Conservation (phyloP, 345 rosid species). For the Linum lewisii region DNA sequence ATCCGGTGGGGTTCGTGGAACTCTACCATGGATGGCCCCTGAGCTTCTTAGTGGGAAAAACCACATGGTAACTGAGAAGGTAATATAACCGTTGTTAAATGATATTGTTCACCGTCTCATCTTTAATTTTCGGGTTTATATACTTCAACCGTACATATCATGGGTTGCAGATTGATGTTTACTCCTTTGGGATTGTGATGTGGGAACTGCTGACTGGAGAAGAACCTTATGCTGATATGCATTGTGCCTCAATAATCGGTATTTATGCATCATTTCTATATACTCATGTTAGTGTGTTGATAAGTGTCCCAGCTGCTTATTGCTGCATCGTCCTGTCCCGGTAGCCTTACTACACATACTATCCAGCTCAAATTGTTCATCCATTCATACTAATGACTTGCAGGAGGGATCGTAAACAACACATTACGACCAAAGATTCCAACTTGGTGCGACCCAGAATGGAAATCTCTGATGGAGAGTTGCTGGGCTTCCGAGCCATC, state of each 20-base stretch:
- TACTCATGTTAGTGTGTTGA: too few species aligned
- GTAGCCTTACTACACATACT: too few species aligned
- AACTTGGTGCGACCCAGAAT: constrained; percentile 96
- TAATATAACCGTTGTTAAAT: constrained; percentile 13
- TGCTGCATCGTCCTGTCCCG: too few species aligned
- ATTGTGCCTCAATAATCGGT: constrained; percentile 96
- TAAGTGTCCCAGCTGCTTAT: too few species aligned
- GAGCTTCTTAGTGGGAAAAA: constrained; percentile 97
- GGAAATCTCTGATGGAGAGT: constrained; percentile 88
- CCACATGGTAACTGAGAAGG: constrained; percentile 98
- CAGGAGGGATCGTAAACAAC: constrained; percentile 95
- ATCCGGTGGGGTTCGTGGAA: constrained; percentile 98
- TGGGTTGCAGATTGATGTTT: constrained; percentile 74
- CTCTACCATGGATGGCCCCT: constrained; percentile 99
- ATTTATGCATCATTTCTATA: background rate
- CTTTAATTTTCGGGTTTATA: too few species aligned
- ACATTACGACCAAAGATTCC: constrained; percentile 88
- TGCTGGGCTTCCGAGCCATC: constrained; percentile 87
- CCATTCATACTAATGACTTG: constrained; percentile 5
- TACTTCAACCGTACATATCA: background rate
- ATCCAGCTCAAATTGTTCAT: background rate
- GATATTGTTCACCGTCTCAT: too few species aligned
- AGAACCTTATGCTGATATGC: constrained; percentile 91
- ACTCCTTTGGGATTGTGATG: constrained; percentile 96
- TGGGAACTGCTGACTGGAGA: constrained; percentile 97